A percentile compares a stretch with the other conserved stretches of the same genome.
Evolutionary conservation across 164 flowering plant species (phyloP).

Genomic region (Hamamelis virginiana): DNA sequence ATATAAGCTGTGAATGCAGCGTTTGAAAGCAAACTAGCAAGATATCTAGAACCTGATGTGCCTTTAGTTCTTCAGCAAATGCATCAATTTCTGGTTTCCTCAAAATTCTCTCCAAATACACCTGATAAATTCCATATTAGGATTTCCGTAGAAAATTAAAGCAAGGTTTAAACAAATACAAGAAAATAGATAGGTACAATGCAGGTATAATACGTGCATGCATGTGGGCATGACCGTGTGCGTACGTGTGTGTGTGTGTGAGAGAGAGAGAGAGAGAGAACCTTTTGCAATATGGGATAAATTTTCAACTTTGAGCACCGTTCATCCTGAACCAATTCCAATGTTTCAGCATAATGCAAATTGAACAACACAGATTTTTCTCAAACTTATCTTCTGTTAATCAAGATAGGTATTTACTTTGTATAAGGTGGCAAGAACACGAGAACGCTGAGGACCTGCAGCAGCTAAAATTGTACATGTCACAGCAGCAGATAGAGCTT

Average conservation of each 20-base stretch:
- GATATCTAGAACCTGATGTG: conserved; percentile 72
- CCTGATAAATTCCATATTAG: conserved; percentile 41
- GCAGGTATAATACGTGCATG: neutral
- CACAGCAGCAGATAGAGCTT: conserved; percentile 94
- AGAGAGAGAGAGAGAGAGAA: conserved; percentile 19
- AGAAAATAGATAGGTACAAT: neutral
- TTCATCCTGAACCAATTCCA: conserved; percentile 68
- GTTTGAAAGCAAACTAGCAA: neutral
- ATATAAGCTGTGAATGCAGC: neutral
- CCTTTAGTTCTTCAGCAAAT: conserved; percentile 89
- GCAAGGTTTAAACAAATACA: neutral
- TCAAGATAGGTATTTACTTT: conserved; percentile 46
- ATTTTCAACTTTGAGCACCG: conserved; percentile 94
- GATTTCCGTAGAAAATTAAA: neutral
- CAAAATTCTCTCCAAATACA: conserved; percentile 93
- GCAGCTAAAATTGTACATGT: conserved; percentile 99
- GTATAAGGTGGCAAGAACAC: conserved; percentile 96
- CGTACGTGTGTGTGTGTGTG: too few species aligned
- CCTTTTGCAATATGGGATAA: conserved; percentile 97
- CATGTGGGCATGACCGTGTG: too few species aligned
- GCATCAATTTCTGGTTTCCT: conserved; percentile 99
- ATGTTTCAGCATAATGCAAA: conserved; percentile 11
- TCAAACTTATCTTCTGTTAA: neutral
- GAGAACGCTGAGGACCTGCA: conserved; percentile 98
- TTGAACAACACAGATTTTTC: neutral